Percentiles rank a stretch among this genome's conserved stretches.
Evolutionary conservation across 176 grass and related monocot species (phyloP).

Genomic region (Cymbopogon citratus): DNA sequence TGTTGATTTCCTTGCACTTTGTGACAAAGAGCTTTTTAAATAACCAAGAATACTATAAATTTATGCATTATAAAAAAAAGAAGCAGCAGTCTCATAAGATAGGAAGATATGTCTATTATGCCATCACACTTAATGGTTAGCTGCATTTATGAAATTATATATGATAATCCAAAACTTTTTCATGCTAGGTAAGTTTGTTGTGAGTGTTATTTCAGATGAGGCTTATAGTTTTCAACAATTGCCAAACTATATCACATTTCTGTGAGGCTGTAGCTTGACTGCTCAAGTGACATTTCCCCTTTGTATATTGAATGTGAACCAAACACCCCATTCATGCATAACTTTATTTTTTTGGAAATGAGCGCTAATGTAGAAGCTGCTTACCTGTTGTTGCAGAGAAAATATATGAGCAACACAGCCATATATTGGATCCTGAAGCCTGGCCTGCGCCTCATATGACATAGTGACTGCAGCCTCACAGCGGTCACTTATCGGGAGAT

Average conservation of each 20-base stretch:
- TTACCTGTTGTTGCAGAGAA: constrained; percentile 89
- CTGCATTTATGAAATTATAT: neutral
- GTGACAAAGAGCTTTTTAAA: neutral
- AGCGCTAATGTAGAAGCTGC: constrained; percentile 15
- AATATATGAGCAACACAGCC: constrained; percentile 90
- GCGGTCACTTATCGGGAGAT: constrained; percentile 65
- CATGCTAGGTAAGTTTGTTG: neutral
- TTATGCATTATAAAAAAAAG: neutral
- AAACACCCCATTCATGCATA: neutral
- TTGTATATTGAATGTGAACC: neutral
- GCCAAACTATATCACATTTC: neutral
- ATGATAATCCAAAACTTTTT: neutral
- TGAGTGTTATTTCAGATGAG: neutral
- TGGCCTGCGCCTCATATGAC: constrained; percentile 92
- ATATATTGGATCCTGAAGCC: constrained; percentile 71
- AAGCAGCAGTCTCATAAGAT: neutral
- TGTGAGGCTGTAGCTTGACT: neutral
- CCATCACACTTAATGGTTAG: neutral
- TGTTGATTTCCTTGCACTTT: constrained; percentile 2
- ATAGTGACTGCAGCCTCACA: constrained; percentile 70
- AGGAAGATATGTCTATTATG: neutral
- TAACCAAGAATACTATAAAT: neutral
- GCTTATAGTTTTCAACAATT: neutral
- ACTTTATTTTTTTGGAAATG: neutral
- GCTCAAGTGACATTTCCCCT: neutral